Evolutionary conservation across 2,329 filamentous ascomycete genomes (phyloP), one percentile per base, ranked within the genome.

Genomic region (Fusarium pseudocircinatum): DNA sequence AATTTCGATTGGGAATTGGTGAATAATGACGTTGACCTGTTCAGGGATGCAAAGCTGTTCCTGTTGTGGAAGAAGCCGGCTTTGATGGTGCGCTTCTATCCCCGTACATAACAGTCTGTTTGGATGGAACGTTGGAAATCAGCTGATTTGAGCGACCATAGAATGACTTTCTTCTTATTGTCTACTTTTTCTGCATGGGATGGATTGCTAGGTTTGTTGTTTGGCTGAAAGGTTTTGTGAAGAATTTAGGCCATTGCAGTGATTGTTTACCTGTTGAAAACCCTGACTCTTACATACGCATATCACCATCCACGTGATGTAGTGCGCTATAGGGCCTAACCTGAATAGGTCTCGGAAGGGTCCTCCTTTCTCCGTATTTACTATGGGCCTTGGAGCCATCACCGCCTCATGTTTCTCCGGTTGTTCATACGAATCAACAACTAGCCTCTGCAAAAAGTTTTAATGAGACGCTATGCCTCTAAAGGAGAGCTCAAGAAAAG

Each of bases 181-280:
- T 15, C 4, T n/a, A 15, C 1, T 8, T 42, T 15, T 5, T 22
- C 8, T 42, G 0, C 6, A 42, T 42, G 5, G 2, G 14, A 2
- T 42, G n/a, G 22, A 15, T 42, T n/a, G 39, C 14, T 15, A 10
- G 5, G 8, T 15, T 42, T 10, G 13, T 15, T 42, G 22, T 15
- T 42, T 42, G 22, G 4, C 22, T 15, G 39, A n/a, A 42, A 13
- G 13, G 3, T 6, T 1, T 2, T 5, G 5, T n/a, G 13, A 14
- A 8, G 22, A n/a, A 15, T n/a, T 42, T 9, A 15, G 1, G 12
- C 15, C 22, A 34, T 34, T n/a, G 22, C 22, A 40, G 22, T n/a
- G 12, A 0, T 40, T 14, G 37, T 40, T 14, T 8, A 13, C 12
- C 12, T 40, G 39, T n/a, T 36, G 16, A 7, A 15, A 7, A 16